A percentile compares a stretch with the other conserved stretches of the same genome.
Conservation (phyloP, 1,284 basidiomycete species). For the Ganoderma boninense region DNA sequence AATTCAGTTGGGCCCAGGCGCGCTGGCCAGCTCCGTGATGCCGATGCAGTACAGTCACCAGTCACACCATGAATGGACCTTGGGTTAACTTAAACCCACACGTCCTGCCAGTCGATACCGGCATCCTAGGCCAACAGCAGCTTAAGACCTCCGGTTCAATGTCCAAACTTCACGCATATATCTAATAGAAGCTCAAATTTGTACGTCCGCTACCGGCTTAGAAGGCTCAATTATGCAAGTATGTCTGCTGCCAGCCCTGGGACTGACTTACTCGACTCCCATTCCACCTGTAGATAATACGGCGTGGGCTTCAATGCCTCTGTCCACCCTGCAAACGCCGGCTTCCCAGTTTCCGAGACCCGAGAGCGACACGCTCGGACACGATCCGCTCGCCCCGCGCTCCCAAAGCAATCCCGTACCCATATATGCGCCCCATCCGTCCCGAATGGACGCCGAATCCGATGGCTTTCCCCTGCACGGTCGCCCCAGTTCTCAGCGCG, state of each 20-base stretch:
- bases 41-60: neutral
- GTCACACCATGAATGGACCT: neutral
- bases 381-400: neutral
- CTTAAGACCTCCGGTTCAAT: neutral
- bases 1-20: conserved; percentile 1
- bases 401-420: neutral
- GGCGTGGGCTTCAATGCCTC: neutral
- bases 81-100: neutral
- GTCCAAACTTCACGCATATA: neutral
- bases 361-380: neutral
- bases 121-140: too few species aligned
- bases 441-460: neutral
- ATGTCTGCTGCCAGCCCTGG: neutral
- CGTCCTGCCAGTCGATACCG: neutral
- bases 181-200: neutral
- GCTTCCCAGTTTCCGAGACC: conserved; percentile 2
- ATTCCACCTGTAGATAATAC: neutral
- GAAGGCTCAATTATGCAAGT: neutral
- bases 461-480: neutral
- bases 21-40: neutral
- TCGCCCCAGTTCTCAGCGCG: neutral
- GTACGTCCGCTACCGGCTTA: neutral
- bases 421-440: neutral
- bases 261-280: neutral
- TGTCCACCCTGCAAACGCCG: neutral